A percentile compares a stretch with the other conserved stretches of the same genome.
phyloP scores from a whole-genome alignment of 192 early-diverging fungal genomes.

The Gryganskiella cystojenkinii region DNA sequence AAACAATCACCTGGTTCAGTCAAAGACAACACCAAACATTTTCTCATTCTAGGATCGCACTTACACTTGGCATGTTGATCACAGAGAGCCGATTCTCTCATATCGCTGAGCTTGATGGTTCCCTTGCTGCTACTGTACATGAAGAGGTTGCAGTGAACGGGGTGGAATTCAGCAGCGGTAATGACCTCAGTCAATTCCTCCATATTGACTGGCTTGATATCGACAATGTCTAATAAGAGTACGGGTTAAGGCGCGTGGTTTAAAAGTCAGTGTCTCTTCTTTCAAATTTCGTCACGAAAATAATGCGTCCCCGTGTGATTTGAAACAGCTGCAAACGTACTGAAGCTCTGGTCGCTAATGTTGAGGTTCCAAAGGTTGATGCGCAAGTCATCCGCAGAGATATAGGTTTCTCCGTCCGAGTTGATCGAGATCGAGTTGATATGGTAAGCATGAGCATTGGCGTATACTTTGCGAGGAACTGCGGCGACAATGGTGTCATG shows the following conservation, averaged over 20 bases:
- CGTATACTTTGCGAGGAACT: conserved; percentile 94
- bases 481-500: conserved; percentile 98
- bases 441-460: conserved; percentile 97
- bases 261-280: no score
- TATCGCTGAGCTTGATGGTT: conserved; percentile 96
- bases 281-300: no score
- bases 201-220: conserved; percentile 99
- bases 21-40: no score
- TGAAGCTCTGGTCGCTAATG: conserved; percentile 98
- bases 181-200: conserved; percentile 99
- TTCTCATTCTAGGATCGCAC: not conserved
- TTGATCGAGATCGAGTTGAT: conserved; percentile 99
- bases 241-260: no score
- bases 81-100: conserved; percentile 95
- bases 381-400: conserved; percentile 97
- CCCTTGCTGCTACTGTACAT: conserved; percentile 99
- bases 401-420: conserved; percentile 97
- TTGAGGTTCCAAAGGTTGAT: conserved; percentile 99
- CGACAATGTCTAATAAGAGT: conserved; percentile 90
- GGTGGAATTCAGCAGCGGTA: conserved; percentile 98
- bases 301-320: no score
- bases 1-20: not conserved
- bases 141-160: conserved; percentile 94
- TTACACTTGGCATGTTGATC: conserved; percentile 93
- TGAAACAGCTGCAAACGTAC: conserved; percentile 49